Evolutionary conservation across 352 stramenopile species (phyloP), one percentile per base, ranked within the genome.

Genomic region (Peronospora belbahrii): DNA sequence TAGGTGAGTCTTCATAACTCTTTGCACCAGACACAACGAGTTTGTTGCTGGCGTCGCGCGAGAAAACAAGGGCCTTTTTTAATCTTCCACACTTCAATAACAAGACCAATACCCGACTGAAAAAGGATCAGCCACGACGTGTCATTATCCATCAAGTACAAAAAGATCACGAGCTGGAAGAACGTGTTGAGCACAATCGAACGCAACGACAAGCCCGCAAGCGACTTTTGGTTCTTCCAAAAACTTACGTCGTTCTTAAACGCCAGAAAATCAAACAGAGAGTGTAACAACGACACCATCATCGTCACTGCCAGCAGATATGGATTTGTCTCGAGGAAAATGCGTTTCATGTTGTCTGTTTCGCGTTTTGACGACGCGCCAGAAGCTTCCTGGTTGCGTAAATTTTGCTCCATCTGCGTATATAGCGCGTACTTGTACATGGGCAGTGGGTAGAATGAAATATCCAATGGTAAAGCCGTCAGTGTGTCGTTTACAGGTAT

Each of bases 231-330:
- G 46, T 97, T 95, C 35, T 85, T 75, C 97, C 97, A 99, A 68
- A 99, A 99, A 35, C 84, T 90, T 51, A 99, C 94, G 67, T 99
- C 97, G 59, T 96, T 98, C 64, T 98, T 98, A 66, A 99, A 99
- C 8, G 97, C 97, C 39, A 99, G 53, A 52, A 98, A 98, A 61
- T 99, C 95, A 67, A 99, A 98, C 6, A 99, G 65, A 30, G 97
- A 95, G 74, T 99, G 96, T 31, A 99, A 59, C 18, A 97, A 68
- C 37, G 92, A 97, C 32, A 97, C 96, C 24, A 95, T 44, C 15
- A 98, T 76, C 1, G 96, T 99, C 17, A 99, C 65, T 3, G 53
- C 88, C 14, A 99, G 78, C 38, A 99, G 59, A 35, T 96, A 97
- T 27, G 97, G 85, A 65, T 99, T 98, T 17, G 95, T 98, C 53